These are phyloP conservation scores for Senecio squalidus DNA, from an alignment of 140 eudicot genomes.

Conservation along the genomic window DNA sequence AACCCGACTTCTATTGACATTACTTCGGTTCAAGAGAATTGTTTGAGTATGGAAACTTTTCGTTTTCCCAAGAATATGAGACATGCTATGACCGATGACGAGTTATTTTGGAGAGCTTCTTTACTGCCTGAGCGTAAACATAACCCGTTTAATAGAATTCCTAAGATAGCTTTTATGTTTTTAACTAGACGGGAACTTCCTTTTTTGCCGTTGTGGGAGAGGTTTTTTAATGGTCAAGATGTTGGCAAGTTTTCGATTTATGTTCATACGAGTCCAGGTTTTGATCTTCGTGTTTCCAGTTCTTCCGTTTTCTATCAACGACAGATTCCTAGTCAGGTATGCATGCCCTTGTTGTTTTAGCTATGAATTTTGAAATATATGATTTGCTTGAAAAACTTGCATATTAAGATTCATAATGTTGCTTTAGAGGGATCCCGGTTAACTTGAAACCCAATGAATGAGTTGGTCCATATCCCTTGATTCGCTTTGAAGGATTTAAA, in stretches of 20 bases:
- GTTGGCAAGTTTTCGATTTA: conserved; percentile 51
- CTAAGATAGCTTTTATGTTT: conserved; percentile 85
- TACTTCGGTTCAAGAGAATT: conserved; percentile 38
- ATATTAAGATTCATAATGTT: neutral
- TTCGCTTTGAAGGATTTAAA: neutral
- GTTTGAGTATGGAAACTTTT: conserved; percentile 52
- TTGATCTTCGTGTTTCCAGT: too few species aligned
- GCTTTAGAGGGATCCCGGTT: neutral
- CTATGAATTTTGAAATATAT: too few species aligned
- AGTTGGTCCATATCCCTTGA: neutral
- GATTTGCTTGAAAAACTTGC: neutral
- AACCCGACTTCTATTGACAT: conserved; percentile 7
- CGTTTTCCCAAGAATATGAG: conserved; percentile 40
- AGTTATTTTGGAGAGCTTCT: conserved; percentile 95
- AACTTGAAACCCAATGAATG: neutral
- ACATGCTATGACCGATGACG: conserved; percentile 54
- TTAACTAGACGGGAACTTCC: too few species aligned
- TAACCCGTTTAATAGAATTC: too few species aligned
- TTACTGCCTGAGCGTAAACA: conserved; percentile 60
- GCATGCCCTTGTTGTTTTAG: neutral
- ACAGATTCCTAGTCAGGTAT: conserved; percentile 85
- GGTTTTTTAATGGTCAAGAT: conserved; percentile 62
- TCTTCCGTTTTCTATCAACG: conserved; percentile 64
- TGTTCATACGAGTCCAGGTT: conserved; percentile 58
- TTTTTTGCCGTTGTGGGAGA: too few species aligned